phyloP scores from a whole-genome alignment of 345 rosid genomes.

The Ceriops zippeliana region DNA sequence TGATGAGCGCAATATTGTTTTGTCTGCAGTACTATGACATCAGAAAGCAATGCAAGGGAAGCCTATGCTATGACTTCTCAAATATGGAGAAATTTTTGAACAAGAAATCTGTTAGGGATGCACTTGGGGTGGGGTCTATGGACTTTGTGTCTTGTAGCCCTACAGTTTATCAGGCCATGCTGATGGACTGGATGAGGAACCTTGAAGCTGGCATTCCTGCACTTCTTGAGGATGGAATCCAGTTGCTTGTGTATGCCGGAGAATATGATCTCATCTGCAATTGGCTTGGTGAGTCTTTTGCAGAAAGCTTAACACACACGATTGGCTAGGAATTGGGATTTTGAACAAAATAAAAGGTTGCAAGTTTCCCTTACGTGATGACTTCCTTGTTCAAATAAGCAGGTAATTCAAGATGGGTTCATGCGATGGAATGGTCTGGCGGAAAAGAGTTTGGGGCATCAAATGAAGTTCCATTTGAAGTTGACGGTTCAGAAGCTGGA shows the following conservation, averaged over 20 bases:
- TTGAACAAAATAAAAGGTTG: background rate
- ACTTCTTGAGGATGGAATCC: constrained; percentile 88
- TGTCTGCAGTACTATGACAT: constrained; percentile 82
- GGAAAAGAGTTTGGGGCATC: constrained; percentile 56
- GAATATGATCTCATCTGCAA: constrained; percentile 99
- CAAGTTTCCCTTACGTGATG: background rate
- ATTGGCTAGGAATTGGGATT: background rate
- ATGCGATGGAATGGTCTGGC: constrained; percentile 97
- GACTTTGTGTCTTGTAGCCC: constrained; percentile 91
- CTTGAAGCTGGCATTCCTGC: constrained; percentile 89
- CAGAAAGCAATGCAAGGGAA: constrained; percentile 84
- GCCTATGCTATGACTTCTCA: constrained; percentile 97
- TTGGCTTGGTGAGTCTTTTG: constrained; percentile 74
- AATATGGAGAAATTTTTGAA: constrained; percentile 87
- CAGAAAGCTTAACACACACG: background rate
- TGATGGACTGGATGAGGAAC: constrained; percentile 94
- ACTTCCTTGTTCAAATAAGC: constrained; percentile 12
- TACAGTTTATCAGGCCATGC: constrained; percentile 79
- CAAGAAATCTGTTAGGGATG: constrained; percentile 62
- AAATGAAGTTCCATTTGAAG: constrained; percentile 63
- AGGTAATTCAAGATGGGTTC: constrained; percentile 99
- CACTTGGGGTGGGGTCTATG: constrained; percentile 79
- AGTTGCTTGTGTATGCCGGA: constrained; percentile 90
- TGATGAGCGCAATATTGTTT: constrained; percentile 13
- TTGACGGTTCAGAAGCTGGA: constrained; percentile 80